These are phyloP conservation scores for Flaveria bidentis DNA, from an alignment of 129 eudicot species.

Conservation along the genomic window DNA sequence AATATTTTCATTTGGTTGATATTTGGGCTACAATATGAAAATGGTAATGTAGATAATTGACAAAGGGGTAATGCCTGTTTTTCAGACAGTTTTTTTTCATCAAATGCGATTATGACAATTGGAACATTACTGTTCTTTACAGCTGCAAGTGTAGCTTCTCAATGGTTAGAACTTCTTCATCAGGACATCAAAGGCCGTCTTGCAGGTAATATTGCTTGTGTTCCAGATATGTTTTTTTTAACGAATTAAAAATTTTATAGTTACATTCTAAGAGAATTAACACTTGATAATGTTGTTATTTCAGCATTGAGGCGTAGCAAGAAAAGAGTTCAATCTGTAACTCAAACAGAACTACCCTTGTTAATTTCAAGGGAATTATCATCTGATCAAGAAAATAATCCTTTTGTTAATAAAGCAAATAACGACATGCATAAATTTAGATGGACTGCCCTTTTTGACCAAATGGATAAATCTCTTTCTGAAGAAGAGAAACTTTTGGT, in stretches of 20 bases:
- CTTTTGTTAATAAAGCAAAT: conserved; percentile 32
- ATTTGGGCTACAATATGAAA: conserved; percentile 9
- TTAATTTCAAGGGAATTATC: conserved; percentile 65
- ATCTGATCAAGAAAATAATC: conserved; percentile 48
- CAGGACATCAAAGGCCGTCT: conserved; percentile 90
- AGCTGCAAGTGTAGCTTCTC: conserved; percentile 91
- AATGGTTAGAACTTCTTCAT: conserved; percentile 84
- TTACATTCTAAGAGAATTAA: conserved; percentile 10
- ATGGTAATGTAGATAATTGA: background rate
- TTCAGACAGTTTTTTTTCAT: background rate
- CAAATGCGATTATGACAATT: conserved; percentile 3
- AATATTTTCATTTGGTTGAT: background rate
- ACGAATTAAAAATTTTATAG: background rate
- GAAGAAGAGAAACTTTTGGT: conserved; percentile 86
- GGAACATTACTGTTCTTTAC: conserved; percentile 24
- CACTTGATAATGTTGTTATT: conserved; percentile 21
- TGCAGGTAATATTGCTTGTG: conserved; percentile 50
- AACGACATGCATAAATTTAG: conserved; percentile 54
- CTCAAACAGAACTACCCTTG: conserved; percentile 64
- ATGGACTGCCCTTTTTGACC: conserved; percentile 74
- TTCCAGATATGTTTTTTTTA: background rate
- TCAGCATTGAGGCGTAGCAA: conserved; percentile 82
- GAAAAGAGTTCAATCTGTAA: conserved; percentile 75
- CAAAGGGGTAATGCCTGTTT: background rate
- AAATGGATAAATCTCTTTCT: conserved; percentile 78